These are phyloP conservation scores for Penicillium salamii DNA, from an alignment of 495 filamentous ascomycete genomes.

Conservation along the genomic window DNA sequence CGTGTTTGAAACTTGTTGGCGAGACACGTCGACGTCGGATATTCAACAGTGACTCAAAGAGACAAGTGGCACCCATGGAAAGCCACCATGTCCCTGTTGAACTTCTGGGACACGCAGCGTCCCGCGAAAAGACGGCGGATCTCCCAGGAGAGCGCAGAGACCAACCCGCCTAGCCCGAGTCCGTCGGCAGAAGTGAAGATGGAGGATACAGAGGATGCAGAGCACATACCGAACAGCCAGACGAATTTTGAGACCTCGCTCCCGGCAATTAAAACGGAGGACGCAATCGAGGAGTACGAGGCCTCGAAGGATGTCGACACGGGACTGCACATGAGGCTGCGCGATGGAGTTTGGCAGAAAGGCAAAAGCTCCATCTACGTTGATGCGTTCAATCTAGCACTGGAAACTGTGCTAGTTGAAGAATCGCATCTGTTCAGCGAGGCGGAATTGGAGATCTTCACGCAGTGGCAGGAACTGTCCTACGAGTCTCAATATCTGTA, in stretches of 20 bases:
- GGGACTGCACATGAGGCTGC: constrained; percentile 46
- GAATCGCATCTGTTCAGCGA: constrained; percentile 85
- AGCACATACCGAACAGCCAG: constrained; percentile 32
- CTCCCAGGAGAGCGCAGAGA: constrained; percentile 3
- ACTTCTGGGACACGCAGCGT: constrained; percentile 43
- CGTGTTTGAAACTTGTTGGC: constrained; percentile 26
- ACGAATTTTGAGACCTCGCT: constrained; percentile 80
- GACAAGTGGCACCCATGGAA: constrained; percentile 9
- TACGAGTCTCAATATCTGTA: constrained; percentile 94
- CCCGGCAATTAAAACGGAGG: constrained; percentile 61
- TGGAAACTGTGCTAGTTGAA: constrained; percentile 87
- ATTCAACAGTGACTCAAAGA: neutral
- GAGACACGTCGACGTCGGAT: constrained; percentile 18
- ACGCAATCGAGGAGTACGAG: constrained; percentile 82
- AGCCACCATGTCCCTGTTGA: constrained; percentile 39
- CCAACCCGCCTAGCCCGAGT: constrained; percentile 17
- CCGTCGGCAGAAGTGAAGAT: constrained; percentile 16
- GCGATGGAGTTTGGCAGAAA: constrained; percentile 55
- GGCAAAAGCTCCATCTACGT: constrained; percentile 89
- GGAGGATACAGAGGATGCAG: constrained; percentile 36
- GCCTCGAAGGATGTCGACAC: constrained; percentile 39
- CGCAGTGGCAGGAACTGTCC: constrained; percentile 64
- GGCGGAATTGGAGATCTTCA: constrained; percentile 75
- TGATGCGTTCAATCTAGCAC: constrained; percentile 91
- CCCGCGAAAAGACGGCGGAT: constrained; percentile 35